Conservation (phyloP, 108 stramenopile species). For the Aurantiochytrium sp. region DNA sequence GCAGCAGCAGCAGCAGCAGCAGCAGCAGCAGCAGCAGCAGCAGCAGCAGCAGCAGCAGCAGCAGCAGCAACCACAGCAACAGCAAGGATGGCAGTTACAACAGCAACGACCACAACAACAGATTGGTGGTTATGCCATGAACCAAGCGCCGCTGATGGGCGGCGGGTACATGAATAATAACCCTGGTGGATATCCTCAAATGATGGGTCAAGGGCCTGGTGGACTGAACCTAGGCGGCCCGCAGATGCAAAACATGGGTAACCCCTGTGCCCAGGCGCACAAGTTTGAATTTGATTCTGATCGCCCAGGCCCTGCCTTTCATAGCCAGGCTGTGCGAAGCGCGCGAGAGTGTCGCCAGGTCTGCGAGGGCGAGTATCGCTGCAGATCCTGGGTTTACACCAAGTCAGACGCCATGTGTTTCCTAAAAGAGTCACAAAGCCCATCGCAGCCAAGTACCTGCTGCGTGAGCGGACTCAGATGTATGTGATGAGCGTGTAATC, state of each 20-base stretch:
- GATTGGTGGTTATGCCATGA: background rate
- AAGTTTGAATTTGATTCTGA: background rate
- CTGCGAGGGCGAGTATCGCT: background rate
- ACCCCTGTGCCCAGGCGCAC: background rate
- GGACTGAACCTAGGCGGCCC: background rate
- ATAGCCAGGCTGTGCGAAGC: background rate
- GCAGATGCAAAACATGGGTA: background rate
- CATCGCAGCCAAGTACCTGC: background rate
- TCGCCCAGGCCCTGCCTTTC: background rate
- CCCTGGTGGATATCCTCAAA: background rate
- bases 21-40: background rate
- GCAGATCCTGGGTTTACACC: background rate
- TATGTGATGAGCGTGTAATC: background rate
- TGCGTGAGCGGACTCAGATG: background rate
- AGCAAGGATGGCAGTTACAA: background rate
- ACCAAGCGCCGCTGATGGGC: background rate
- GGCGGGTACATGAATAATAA: background rate
- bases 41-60: background rate
- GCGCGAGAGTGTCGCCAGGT: background rate
- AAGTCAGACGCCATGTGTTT: slow-evolving; percentile 2
- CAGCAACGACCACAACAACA: background rate
- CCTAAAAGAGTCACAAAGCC: background rate
- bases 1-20: background rate
- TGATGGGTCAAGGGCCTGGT: background rate
- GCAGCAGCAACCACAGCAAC: background rate